Conservation (phyloP, 2,329 filamentous ascomycete genomes). For the Ceratocystis eucalypticola region DNA sequence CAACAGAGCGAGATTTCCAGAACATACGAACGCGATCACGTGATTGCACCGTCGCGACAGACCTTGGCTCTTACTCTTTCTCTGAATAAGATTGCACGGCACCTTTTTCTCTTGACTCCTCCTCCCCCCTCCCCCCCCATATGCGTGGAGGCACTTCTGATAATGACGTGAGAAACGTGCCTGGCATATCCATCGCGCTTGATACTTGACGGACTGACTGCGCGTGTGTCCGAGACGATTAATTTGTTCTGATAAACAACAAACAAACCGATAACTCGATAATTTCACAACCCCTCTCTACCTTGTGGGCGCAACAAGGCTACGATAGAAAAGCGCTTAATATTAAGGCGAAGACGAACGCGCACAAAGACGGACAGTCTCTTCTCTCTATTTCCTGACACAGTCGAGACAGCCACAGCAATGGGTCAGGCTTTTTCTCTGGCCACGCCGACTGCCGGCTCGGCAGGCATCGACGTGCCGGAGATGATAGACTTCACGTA, state of each 20-base stretch:
- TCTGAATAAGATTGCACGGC: too few species aligned
- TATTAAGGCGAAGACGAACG: not conserved
- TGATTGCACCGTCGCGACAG: too few species aligned
- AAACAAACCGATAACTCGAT: too few species aligned
- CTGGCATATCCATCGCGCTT: not conserved
- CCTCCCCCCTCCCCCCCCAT: not conserved
- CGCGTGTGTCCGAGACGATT: not conserved
- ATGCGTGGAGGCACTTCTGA: not conserved
- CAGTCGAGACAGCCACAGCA: constrained; percentile 17
- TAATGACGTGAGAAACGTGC: not conserved
- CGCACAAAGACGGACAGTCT: constrained; percentile 19
- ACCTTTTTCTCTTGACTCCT: too few species aligned
- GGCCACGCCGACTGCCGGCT: constrained; percentile 78
- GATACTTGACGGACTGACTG: not conserved
- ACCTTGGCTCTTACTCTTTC: too few species aligned
- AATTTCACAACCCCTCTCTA: too few species aligned
- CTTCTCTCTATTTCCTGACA: not conserved
- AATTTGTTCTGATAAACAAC: too few species aligned
- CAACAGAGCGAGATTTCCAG: too few species aligned
- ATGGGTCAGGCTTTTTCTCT: constrained; percentile 98
- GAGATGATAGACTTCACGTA: constrained; percentile 84
- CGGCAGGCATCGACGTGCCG: constrained; percentile 83
- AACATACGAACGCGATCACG: too few species aligned
- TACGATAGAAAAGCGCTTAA: too few species aligned
- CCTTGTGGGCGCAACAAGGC: too few species aligned